Conservation (phyloP, 805 yeast genomes). For the Schwanniomyces pseudopolymorphus region DNA sequence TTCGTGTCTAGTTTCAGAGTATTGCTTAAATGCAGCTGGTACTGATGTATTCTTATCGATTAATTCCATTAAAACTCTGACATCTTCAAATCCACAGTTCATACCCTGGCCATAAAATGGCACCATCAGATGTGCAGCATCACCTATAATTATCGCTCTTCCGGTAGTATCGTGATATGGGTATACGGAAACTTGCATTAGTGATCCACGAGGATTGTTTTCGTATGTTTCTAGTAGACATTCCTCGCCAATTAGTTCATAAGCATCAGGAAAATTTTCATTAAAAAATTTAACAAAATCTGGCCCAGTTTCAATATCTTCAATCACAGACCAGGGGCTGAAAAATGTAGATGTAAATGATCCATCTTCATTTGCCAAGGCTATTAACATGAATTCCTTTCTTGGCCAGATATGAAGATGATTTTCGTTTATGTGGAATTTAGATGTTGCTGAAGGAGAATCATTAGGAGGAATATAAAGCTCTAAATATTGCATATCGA, state of each 20-base stretch:
- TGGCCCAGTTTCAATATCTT: slow-evolving; percentile 45
- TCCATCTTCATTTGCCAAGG: slow-evolving; percentile 80
- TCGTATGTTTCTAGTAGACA: slow-evolving; percentile 49
- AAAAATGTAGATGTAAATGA: slow-evolving; percentile 89
- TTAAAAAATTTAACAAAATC: slow-evolving; percentile 55
- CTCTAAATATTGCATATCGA: slow-evolving; percentile 83
- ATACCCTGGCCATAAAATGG: slow-evolving; percentile 98
- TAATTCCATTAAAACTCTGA: slow-evolving; percentile 59
- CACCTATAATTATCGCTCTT: slow-evolving; percentile 73
- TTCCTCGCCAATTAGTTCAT: slow-evolving; percentile 60
- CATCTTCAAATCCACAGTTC: slow-evolving; percentile 96
- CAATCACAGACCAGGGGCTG: slow-evolving; percentile 72
- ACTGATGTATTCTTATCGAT: slow-evolving; percentile 32
- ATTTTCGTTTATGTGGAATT: slow-evolving; percentile 62
- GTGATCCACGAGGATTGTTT: slow-evolving; percentile 70
- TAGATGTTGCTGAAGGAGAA: slow-evolving; percentile 19
- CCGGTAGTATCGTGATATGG: slow-evolving; percentile 67
- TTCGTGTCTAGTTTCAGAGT: slow-evolving; percentile 53
- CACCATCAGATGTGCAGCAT: slow-evolving; percentile 96
- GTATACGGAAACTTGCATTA: slow-evolving; percentile 66
- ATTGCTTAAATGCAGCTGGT: slow-evolving; percentile 50
- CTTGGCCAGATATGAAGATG: slow-evolving; percentile 95
- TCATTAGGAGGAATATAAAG: slow-evolving; percentile 65
- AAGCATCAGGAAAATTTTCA: slow-evolving; percentile 72
- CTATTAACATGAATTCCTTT: slow-evolving; percentile 81